A percentile compares a stretch with the other conserved stretches of the same genome.
These are phyloP conservation scores for Aurifilum marmelostoma DNA, from an alignment of 2,329 filamentous ascomycete species.

Conservation along the genomic window DNA sequence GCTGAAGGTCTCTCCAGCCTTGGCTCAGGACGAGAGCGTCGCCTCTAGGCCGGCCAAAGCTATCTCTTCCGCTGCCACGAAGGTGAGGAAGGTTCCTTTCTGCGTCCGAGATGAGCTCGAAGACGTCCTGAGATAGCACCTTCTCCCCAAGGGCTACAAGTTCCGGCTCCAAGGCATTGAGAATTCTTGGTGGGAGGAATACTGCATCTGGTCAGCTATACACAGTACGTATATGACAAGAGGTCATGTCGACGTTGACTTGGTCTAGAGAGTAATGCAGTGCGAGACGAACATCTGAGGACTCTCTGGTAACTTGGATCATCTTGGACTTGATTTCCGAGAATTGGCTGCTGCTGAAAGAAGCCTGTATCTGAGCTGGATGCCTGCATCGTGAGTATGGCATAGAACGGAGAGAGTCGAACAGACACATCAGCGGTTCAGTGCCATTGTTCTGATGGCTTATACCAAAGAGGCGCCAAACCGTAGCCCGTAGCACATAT, in stretches of 20 bases:
- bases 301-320: constrained; percentile 56
- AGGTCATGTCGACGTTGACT: too few species aligned
- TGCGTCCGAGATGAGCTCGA: constrained; percentile 63
- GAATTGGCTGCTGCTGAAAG: constrained; percentile 55
- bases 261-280: constrained; percentile 31
- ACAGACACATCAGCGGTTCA: background rate
- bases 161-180: constrained; percentile 46
- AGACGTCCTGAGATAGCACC: constrained; percentile 57
- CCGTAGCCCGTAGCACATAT: background rate
- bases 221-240: background rate
- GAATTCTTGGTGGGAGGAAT: constrained; percentile 49
- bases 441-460: background rate
- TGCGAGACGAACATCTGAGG: constrained; percentile 47
- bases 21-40: constrained; percentile 62
- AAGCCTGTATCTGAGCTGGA: constrained; percentile 55
- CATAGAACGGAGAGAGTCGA: background rate
- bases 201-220: constrained; percentile 42
- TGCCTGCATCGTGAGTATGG: constrained; percentile 42
- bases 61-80: constrained; percentile 58
- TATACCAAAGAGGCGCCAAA: background rate
- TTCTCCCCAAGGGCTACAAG: constrained; percentile 53
- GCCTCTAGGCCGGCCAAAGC: constrained; percentile 63
- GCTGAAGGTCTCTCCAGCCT: constrained; percentile 67
- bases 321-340: constrained; percentile 61
- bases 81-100: constrained; percentile 68